phyloP scores from a whole-genome alignment of 1,284 basidiomycete genomes.

The Fistulinella staudtii region DNA sequence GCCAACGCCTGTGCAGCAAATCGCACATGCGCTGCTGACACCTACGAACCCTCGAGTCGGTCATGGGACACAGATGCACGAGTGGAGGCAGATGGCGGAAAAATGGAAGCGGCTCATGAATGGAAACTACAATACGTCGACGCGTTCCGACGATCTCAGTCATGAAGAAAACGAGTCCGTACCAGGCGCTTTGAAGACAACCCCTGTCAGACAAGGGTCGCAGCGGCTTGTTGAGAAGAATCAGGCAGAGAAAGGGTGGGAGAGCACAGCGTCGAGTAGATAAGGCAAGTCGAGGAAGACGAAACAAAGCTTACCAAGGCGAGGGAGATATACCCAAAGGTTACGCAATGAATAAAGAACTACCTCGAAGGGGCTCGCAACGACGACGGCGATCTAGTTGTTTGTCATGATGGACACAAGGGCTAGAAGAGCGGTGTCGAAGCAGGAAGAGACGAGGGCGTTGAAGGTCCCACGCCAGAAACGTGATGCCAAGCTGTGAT shows the following conservation, averaged over 20 bases:
- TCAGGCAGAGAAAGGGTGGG: background rate
- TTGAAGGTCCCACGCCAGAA: constrained; percentile 12
- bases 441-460: constrained; percentile 6
- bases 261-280: constrained; percentile 1
- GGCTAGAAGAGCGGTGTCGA: constrained; percentile 2
- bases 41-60: constrained; percentile 14
- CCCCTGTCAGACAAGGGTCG: background rate
- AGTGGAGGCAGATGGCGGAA: constrained; percentile 18
- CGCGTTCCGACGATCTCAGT: too few relatives aligned
- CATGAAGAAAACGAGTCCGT: background rate
- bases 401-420: constrained; percentile 5
- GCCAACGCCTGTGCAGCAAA: constrained; percentile 50
- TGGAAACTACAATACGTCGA: background rate
- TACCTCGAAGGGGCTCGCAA: constrained; percentile 6
- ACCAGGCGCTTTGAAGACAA: background rate
- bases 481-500: constrained; percentile 21
- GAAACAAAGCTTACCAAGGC: constrained; percentile 19
- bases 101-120: constrained; percentile 19
- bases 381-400: constrained; percentile 5
- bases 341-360: constrained; percentile 11
- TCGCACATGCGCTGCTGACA: constrained; percentile 54
- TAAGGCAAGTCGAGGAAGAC: constrained; percentile 15
- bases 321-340: constrained; percentile 16
- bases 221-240: constrained; percentile 1
- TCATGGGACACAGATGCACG: constrained; percentile 10